These are phyloP conservation scores for Helianthus annuus DNA, from an alignment of 129 eudicot genomes.

Conservation along the genomic window DNA sequence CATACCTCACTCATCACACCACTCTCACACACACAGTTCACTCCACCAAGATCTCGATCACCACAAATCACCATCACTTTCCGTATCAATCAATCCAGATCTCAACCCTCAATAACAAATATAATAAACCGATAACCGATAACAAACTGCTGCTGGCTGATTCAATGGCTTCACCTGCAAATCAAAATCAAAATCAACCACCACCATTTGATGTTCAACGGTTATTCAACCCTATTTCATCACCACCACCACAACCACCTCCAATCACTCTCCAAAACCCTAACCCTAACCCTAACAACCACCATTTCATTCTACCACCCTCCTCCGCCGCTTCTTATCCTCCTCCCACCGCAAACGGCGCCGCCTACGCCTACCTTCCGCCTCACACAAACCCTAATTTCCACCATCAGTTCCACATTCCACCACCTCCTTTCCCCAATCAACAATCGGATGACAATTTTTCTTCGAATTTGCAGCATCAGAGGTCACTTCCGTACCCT, in stretches of 20 bases:
- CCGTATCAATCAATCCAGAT: conserved; percentile 9
- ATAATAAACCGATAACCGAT: background rate
- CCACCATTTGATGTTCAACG: conserved; percentile 63
- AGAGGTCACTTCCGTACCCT: conserved; percentile 73
- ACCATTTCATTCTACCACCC: conserved; percentile 3
- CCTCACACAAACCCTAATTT: conserved; percentile 43
- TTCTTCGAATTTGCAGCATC: conserved; percentile 53
- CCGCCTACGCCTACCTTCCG: conserved; percentile 48
- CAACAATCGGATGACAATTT: conserved; percentile 35
- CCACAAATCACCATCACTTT: background rate
- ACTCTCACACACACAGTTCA: background rate
- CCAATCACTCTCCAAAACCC: conserved; percentile 44
- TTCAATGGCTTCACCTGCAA: conserved; percentile 39
- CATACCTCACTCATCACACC: too few species aligned
- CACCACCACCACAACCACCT: conserved; percentile 34
- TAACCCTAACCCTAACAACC: conserved; percentile 25
- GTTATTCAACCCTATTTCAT: conserved; percentile 48
- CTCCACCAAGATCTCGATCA: conserved; percentile 13
- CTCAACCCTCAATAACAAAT: conserved; percentile 2
- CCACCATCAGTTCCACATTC: conserved; percentile 33
- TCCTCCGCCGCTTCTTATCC: conserved; percentile 47
- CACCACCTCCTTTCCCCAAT: conserved; percentile 31
- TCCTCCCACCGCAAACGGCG: conserved; percentile 56
- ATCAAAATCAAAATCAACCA: conserved; percentile 36
- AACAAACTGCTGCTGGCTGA: background rate